Conservation (phyloP, 192 early-diverging fungal species). For the Backusella macrospora region DNA sequence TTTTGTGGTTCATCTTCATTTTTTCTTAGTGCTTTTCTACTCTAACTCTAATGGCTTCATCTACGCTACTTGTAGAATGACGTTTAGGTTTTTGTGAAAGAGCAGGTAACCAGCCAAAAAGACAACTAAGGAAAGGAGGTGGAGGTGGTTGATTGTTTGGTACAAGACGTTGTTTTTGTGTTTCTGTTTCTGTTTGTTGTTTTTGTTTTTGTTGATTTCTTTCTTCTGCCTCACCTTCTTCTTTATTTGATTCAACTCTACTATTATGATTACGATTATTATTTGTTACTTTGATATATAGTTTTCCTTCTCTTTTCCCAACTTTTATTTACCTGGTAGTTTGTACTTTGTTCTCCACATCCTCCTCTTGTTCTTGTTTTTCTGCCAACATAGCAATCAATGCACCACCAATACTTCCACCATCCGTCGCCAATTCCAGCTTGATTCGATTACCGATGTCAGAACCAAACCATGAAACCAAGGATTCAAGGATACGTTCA, state of each 20-base stretch:
- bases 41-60: neutral
- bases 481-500: conserved; percentile 71
- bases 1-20: neutral
- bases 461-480: conserved; percentile 73
- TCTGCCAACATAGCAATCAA: conserved; percentile 61
- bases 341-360: no score
- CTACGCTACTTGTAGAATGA: neutral
- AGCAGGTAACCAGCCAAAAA: conserved; percentile 20
- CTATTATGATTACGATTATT: neutral
- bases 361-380: conserved; percentile 2
- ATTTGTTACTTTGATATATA: neutral
- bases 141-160: conserved; percentile 10
- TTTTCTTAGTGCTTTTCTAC: conserved; percentile 1
- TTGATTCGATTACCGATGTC: conserved; percentile 70
- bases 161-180: neutral
- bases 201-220: neutral
- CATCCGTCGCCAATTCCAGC: conserved; percentile 73
- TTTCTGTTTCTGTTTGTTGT: neutral
- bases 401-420: conserved; percentile 78
- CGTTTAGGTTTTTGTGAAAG: neutral
- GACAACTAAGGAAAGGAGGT: conserved; percentile 15
- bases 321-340: conserved; percentile 9
- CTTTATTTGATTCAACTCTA: neutral
- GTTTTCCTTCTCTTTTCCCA: neutral
- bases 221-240: neutral